Conservation (phyloP, 306 rosid species). For the Delonix regia region DNA sequence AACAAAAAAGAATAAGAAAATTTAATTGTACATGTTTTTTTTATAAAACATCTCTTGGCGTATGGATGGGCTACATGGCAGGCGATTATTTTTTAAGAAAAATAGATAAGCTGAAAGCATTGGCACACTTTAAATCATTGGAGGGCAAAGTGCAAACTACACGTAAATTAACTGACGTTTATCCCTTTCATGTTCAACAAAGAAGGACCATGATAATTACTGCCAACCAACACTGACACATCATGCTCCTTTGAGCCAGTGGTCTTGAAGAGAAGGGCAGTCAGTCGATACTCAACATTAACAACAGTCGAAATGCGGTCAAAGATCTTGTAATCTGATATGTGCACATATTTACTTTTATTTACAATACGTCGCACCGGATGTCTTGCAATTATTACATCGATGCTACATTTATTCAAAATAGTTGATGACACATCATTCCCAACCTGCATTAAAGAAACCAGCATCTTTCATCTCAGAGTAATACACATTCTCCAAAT, state of each 20-base stretch:
- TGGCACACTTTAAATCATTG: neutral
- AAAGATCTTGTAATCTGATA: neutral
- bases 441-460: constrained; percentile 67
- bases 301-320: neutral
- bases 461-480: constrained; percentile 88
- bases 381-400: constrained; percentile 16
- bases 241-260: neutral
- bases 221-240: neutral
- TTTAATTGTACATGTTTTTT: no score
- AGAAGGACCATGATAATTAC: neutral
- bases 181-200: neutral
- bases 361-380: constrained; percentile 39
- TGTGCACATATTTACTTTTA: constrained; percentile 41
- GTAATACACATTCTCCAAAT: constrained; percentile 67
- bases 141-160: neutral
- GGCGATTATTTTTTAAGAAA: neutral
- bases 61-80: no score
- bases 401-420: constrained; percentile 31
- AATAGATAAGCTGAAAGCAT: neutral
- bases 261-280: neutral
- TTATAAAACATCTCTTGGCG: neutral
- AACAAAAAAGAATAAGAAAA: no score
- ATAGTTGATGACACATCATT: constrained; percentile 34
- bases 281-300: neutral
- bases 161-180: neutral